Evolutionary conservation across 1,139 yeast species (phyloP).

Genomic region (Blastobotrys aristatus): DNA sequence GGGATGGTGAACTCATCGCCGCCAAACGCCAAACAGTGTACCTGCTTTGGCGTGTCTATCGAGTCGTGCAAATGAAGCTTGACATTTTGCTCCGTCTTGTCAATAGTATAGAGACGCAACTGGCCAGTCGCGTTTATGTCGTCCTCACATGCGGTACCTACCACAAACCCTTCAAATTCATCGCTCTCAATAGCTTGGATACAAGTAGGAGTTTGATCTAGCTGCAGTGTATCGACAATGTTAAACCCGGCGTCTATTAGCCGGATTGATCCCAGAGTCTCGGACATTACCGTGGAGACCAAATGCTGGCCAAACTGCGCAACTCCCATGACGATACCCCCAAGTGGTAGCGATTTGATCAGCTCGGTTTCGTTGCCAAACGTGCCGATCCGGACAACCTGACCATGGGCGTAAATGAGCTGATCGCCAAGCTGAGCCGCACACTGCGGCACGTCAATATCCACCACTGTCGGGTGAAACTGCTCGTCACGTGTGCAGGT

Average conservation of each 20-base stretch:
- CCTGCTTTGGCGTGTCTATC: background rate
- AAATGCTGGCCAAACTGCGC: background rate
- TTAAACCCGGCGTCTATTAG: slow-evolving; percentile 1
- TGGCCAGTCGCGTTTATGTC: background rate
- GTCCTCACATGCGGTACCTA: slow-evolving; percentile 14
- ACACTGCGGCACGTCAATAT: slow-evolving; percentile 2
- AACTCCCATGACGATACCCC: background rate
- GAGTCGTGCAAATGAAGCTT: slow-evolving; percentile 2
- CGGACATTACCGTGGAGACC: background rate
- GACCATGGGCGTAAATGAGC: background rate
- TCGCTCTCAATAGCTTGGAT: slow-evolving; percentile 2
- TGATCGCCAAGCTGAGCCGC: background rate
- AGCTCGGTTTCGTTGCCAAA: background rate
- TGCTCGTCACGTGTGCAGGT: background rate
- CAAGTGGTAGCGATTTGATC: background rate
- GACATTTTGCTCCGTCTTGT: background rate
- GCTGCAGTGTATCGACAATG: slow-evolving; percentile 1
- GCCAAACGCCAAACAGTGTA: slow-evolving; percentile 7
- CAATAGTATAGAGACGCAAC: slow-evolving; percentile 8
- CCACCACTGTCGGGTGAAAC: background rate
- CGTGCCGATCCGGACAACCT: background rate
- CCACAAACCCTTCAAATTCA: slow-evolving; percentile 13
- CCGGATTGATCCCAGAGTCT: slow-evolving; percentile 1
- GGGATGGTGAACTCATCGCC: slow-evolving; percentile 12
- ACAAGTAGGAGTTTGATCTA: slow-evolving; percentile 11